A percentile compares a stretch with the other conserved stretches of the same genome.
Conservation (phyloP, 129 eudicot species). For the Tanacetum coccineum region DNA sequence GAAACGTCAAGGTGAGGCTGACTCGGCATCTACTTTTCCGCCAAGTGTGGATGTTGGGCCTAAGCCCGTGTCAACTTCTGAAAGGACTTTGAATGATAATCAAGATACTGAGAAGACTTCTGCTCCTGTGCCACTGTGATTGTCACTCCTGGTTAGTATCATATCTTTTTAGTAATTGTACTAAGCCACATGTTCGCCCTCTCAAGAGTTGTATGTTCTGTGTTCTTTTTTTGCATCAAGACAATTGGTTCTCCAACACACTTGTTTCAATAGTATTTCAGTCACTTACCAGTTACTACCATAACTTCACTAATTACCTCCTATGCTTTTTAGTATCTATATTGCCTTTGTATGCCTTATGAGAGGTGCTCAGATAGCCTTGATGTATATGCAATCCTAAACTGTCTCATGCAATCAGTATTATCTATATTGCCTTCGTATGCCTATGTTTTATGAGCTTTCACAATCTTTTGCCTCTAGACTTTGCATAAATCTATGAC, state of each 20-base stretch:
- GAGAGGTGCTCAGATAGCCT: no score
- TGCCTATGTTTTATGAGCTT: no score
- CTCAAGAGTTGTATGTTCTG: background rate
- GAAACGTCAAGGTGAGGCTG: slow-evolving; percentile 68
- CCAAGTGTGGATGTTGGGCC: slow-evolving; percentile 40
- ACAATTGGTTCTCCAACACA: background rate
- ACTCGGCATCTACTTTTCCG: slow-evolving; percentile 48
- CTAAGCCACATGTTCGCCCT: background rate
- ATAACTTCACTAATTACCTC: background rate
- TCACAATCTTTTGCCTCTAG: no score
- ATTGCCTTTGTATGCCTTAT: no score
- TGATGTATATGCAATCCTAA: no score
- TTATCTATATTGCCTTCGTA: no score
- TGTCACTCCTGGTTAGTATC: slow-evolving; percentile 40
- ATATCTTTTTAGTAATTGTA: background rate
- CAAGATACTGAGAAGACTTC: slow-evolving; percentile 44
- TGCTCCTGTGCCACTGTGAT: slow-evolving; percentile 19
- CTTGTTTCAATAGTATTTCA: background rate
- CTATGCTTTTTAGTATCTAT: background rate
- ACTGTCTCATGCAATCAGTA: no score
- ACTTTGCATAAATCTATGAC: no score
- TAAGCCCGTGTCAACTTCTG: slow-evolving; percentile 38
- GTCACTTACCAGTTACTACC: background rate
- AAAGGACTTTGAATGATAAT: slow-evolving; percentile 34
- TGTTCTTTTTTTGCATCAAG: background rate